A percentile compares a stretch with the other conserved stretches of the same genome.
Conservation (phyloP, 2,329 filamentous ascomycete genomes). For the Paracorniculantispora psalliotae region DNA sequence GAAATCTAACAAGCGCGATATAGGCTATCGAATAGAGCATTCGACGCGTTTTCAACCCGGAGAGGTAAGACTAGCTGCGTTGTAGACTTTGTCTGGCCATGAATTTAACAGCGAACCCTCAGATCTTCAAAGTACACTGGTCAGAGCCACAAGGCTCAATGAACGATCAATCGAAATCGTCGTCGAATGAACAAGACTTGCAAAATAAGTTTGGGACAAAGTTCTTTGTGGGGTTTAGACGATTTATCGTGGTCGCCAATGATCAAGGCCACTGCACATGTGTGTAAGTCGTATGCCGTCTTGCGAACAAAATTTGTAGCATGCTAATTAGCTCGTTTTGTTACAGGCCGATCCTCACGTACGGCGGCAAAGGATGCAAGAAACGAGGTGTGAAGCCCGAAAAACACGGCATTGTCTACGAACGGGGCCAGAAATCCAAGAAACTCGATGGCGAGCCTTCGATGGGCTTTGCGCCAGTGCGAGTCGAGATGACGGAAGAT, state of each 20-base stretch:
- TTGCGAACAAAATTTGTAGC: background rate
- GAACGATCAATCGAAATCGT: conserved; percentile 24
- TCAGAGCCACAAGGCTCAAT: conserved; percentile 43
- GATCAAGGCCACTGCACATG: conserved; percentile 50
- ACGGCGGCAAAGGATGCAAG: conserved; percentile 45
- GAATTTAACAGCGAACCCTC: conserved; percentile 5
- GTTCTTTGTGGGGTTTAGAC: conserved; percentile 46
- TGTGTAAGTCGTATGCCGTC: conserved; percentile 39
- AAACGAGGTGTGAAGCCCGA: conserved; percentile 49
- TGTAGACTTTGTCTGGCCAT: background rate
- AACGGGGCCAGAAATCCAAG: conserved; percentile 27
- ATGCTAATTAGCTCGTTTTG: conserved; percentile 11
- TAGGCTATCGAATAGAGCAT: conserved; percentile 36
- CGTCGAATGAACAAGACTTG: conserved; percentile 30
- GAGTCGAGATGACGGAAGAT: conserved; percentile 36
- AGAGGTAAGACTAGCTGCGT: conserved; percentile 27
- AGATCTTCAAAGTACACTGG: conserved; percentile 55
- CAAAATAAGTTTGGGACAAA: conserved; percentile 31
- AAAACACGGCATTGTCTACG: conserved; percentile 50
- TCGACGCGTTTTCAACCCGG: conserved; percentile 38
- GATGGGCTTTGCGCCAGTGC: conserved; percentile 44
- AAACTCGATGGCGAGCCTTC: conserved; percentile 37
- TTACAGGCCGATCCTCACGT: conserved; percentile 50
- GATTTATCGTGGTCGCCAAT: conserved; percentile 50
- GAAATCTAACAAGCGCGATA: background rate